Evolutionary conservation across 2,329 filamentous ascomycete genomes (phyloP).

Genomic region (Fulvia fulva): DNA sequence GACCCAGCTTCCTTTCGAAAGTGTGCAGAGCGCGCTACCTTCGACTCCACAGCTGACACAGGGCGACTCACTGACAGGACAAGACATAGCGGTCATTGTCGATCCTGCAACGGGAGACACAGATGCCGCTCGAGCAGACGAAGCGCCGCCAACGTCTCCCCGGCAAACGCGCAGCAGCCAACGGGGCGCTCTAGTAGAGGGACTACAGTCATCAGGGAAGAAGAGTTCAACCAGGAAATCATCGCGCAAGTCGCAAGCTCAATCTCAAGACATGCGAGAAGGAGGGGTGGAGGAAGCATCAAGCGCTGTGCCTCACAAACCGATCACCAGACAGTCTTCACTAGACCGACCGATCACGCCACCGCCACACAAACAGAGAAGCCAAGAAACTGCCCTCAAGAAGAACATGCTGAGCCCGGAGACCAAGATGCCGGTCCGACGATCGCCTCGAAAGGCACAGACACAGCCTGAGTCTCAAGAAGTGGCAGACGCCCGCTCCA

Average conservation of each 20-base stretch:
- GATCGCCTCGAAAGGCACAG: constrained; percentile 14
- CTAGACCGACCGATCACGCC: not conserved
- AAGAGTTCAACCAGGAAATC: constrained; percentile 13
- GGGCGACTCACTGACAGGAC: constrained; percentile 7
- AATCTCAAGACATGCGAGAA: not conserved
- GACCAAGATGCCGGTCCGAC: constrained; percentile 5
- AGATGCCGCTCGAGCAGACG: not conserved
- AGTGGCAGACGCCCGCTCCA: not conserved
- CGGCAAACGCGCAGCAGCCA: constrained; percentile 7
- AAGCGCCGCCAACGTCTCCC: not conserved
- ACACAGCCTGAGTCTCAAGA: constrained; percentile 1
- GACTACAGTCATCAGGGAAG: not conserved
- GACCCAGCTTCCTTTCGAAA: constrained; percentile 2
- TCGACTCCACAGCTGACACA: constrained; percentile 40
- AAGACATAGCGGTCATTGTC: constrained; percentile 6
- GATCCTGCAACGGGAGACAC: constrained; percentile 1
- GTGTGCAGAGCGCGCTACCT: constrained; percentile 20
- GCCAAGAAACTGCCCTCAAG: constrained; percentile 3
- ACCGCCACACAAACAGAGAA: constrained; percentile 2
- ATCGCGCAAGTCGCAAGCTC: constrained; percentile 8
- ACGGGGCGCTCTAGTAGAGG: not conserved
- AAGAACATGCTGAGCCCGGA: constrained; percentile 10
- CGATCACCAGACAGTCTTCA: not conserved
- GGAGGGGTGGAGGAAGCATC: not conserved
- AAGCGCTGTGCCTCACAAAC: not conserved